phyloP scores from a whole-genome alignment of 306 rosid genomes.

The Fragaria iinumae region DNA sequence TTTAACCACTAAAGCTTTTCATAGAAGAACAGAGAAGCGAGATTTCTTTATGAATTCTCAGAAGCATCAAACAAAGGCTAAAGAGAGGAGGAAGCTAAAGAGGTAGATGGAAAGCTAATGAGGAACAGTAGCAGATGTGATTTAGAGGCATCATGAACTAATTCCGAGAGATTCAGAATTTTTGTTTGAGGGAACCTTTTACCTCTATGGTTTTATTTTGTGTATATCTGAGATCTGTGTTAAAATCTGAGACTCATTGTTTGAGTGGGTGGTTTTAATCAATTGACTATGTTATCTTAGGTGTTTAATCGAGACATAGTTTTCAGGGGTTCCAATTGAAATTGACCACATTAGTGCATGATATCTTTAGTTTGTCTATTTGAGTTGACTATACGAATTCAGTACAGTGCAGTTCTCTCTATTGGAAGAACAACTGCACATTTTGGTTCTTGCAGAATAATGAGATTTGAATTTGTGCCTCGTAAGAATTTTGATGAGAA shows the following conservation, averaged over 20 bases:
- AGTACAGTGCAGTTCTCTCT: neutral
- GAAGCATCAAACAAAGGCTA: neutral
- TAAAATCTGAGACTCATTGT: neutral
- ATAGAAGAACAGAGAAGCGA: neutral
- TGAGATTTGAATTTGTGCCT: no score
- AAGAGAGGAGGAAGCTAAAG: neutral
- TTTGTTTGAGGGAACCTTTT: neutral
- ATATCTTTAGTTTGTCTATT: no score
- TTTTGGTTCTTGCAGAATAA: neutral
- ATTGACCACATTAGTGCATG: no score
- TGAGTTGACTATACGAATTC: no score
- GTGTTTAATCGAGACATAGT: neutral
- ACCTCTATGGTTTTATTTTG: neutral
- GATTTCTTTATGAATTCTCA: neutral
- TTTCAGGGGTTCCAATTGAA: neutral
- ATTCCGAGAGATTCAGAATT: neutral
- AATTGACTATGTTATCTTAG: neutral
- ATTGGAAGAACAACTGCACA: neutral
- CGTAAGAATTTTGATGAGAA: neutral
- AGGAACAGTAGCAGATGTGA: neutral
- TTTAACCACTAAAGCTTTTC: no score
- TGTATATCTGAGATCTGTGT: neutral
- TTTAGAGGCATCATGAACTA: neutral
- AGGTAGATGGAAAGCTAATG: neutral
- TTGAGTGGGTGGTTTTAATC: neutral